Evolutionary conservation across 257 asterid genomes (phyloP), one percentile per base, ranked within the genome.

Genomic region (Nicotiana tomentosiformis): DNA sequence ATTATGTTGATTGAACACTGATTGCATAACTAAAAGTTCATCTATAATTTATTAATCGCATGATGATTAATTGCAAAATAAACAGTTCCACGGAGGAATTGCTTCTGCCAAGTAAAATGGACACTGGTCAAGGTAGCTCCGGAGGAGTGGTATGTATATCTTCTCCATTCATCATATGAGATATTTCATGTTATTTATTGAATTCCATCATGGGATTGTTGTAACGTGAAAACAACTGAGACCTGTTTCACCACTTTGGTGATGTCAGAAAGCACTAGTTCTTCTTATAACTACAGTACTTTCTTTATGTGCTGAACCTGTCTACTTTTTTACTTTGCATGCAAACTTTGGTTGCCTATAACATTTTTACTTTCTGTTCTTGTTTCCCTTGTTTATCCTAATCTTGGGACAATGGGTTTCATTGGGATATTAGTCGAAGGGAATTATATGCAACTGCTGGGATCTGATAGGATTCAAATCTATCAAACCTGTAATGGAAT

Each of bases 101-200:
- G 14, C 97, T 96, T 81, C 97, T 96, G 81, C 97, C 98, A 72
- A 88, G 83, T 84, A 90, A 89, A 85, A 83, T 80, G 77, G 90
- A 89, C 84, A 55, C 35, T 17, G 85, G 89, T 87, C 92, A 89
- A 83, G 84, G 87, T 69, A 86, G 66, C 81, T 57, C 55, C 5
- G 77, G 66, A 14, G 81, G 83, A 70, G 84, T 83, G 23, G 99
- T 96, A 86, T 72, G 94, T 89, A 7, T 14, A 56, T 69, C 62
- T 77, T 30, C 57, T 82, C 61, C 80, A 60, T 65, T 70, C 30
- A 64, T 64, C 51, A 43, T 77, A 77, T 56, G 66, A 30, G 83
- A 43, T 61, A 7, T 58, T 32, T 0, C 74, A 79, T 37, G 26
- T 35, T 58, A 78, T 58, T 74, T 6, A 74, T 62, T 78, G 57